A percentile compares a stretch with the other conserved stretches of the same genome.
These are phyloP conservation scores for Phytophthora sansomeana DNA, from an alignment of 352 stramenopile species.

Conservation along the genomic window DNA sequence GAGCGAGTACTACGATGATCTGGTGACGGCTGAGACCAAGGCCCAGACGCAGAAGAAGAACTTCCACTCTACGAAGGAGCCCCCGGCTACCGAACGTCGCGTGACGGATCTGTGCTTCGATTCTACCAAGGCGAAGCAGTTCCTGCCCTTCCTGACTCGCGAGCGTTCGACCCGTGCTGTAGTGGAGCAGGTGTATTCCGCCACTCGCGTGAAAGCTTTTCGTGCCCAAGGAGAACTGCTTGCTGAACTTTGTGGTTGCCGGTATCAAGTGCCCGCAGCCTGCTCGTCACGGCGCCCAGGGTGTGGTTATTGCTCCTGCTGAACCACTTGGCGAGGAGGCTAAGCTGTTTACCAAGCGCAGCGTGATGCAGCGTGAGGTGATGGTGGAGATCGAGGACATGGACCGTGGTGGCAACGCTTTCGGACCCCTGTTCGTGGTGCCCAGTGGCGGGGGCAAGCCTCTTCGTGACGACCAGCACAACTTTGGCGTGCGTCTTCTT, in stretches of 20 bases:
- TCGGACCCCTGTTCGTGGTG: conserved; percentile 87
- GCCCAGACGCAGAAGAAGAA: conserved; percentile 96
- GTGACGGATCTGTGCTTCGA: conserved; percentile 91
- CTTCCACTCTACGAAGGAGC: conserved; percentile 90
- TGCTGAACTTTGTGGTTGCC: conserved; percentile 94
- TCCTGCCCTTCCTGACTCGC: conserved; percentile 88
- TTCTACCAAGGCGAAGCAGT: conserved; percentile 89
- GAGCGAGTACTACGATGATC: conserved; percentile 96
- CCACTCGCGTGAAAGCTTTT: conserved; percentile 95
- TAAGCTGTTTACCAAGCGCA: conserved; percentile 87
- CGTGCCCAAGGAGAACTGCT: conserved; percentile 97
- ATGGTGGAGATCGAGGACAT: conserved; percentile 93
- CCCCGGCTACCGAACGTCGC: conserved; percentile 62
- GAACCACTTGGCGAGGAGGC: conserved; percentile 92
- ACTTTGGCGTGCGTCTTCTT: conserved; percentile 94
- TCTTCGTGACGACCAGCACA: conserved; percentile 71
- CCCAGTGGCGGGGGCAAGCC: conserved; percentile 35
- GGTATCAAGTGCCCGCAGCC: conserved; percentile 91
- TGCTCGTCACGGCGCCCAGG: conserved; percentile 85
- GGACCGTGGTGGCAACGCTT: conserved; percentile 93
- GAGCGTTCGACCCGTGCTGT: conserved; percentile 80
- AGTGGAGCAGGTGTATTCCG: conserved; percentile 98
- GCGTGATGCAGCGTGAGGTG: conserved; percentile 93
- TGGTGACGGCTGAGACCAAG: conserved; percentile 94
- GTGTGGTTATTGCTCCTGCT: conserved; percentile 87